These are phyloP conservation scores for Blumeriella jaapii DNA, from an alignment of 2,329 filamentous ascomycete genomes.

Conservation along the genomic window DNA sequence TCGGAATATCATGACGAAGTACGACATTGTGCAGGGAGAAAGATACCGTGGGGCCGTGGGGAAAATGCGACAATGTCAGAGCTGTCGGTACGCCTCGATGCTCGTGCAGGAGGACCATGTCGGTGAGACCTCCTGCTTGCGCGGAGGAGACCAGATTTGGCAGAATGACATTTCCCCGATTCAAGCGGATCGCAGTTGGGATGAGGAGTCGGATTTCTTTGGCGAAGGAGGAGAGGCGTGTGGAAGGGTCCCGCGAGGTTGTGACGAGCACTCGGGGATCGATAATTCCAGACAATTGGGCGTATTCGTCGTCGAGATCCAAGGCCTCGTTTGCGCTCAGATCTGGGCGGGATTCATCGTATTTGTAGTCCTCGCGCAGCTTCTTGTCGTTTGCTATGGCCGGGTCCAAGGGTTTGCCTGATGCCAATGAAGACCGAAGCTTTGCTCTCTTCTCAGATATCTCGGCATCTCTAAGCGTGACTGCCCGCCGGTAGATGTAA, in stretches of 20 bases:
- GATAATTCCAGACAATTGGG: constrained; percentile 77
- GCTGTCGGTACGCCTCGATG: constrained; percentile 88
- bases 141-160: constrained; percentile 77
- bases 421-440: constrained; percentile 74
- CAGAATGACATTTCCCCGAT: constrained; percentile 81
- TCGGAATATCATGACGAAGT: constrained; percentile 84
- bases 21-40: constrained; percentile 91
- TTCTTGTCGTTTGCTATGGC: constrained; percentile 76
- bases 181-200: constrained; percentile 77
- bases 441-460: constrained; percentile 86
- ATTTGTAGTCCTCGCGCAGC: constrained; percentile 80
- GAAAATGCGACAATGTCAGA: constrained; percentile 75
- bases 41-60: constrained; percentile 76
- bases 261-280: constrained; percentile 85
- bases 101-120: constrained; percentile 82
- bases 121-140: constrained; percentile 67
- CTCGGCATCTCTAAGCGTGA: constrained; percentile 81
- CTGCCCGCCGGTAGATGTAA: constrained; percentile 82
- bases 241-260: constrained; percentile 79
- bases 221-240: constrained; percentile 75
- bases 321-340: constrained; percentile 55
- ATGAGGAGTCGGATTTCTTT: constrained; percentile 81
- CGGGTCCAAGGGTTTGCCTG: constrained; percentile 74
- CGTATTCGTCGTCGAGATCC: constrained; percentile 81
- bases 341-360: constrained; percentile 72